These are phyloP conservation scores for Magnaporthiopsis incrustans DNA, from an alignment of 2,329 filamentous ascomycete genomes.

Conservation along the genomic window DNA sequence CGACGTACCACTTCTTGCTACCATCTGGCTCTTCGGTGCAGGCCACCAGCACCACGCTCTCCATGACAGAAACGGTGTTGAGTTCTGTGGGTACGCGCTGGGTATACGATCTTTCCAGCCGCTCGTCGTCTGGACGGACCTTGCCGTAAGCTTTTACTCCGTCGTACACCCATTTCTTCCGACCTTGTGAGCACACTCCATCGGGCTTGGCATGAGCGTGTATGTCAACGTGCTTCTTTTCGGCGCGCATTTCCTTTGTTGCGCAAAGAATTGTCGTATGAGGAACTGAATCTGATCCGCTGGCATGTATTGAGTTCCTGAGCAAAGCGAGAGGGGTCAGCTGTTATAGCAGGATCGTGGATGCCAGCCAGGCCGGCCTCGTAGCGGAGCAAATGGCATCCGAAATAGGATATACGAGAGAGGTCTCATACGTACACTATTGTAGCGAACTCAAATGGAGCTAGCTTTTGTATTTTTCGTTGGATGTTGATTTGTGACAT, in stretches of 20 bases:
- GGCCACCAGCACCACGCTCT: too few relatives aligned
- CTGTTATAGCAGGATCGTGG: neutral
- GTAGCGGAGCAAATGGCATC: too few relatives aligned
- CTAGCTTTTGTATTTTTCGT: neutral
- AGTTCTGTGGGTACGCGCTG: too few relatives aligned
- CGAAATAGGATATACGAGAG: neutral
- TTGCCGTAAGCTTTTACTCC: neutral
- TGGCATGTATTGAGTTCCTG: too few relatives aligned
- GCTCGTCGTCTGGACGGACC: neutral
- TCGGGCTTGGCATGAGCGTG: neutral
- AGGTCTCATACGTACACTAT: neutral
- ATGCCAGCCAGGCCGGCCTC: neutral
- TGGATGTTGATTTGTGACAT: neutral
- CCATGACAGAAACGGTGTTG: too few relatives aligned
- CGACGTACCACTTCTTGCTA: too few relatives aligned
- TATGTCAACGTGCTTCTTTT: neutral
- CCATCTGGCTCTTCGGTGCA: too few relatives aligned
- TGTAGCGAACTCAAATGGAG: neutral
- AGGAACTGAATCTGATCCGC: accelerated
- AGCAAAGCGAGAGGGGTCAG: neutral
- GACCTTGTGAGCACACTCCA: neutral
- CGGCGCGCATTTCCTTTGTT: neutral
- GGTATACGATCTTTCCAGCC: too few relatives aligned
- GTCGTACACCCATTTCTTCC: neutral
- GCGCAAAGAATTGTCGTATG: neutral